Evolutionary conservation across 345 rosid species (phyloP).

Genomic region (Brassica carinata): DNA sequence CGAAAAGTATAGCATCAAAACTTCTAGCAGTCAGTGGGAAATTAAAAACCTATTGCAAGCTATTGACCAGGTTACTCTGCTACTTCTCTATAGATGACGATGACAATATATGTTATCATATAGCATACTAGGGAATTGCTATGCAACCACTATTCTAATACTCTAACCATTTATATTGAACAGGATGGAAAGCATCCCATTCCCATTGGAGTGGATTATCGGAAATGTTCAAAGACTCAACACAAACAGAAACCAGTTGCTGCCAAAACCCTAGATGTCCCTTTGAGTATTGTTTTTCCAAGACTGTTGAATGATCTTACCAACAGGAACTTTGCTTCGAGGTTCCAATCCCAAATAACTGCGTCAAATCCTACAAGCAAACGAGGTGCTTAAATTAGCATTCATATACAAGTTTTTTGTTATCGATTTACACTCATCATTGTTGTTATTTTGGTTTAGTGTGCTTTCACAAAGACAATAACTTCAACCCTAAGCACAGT

Average conservation of each 20-base stretch:
- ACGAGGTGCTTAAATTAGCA: neutral
- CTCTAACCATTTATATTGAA: too few relatives aligned
- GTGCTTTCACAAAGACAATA: neutral
- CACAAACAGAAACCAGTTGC: neutral
- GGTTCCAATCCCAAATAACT: neutral
- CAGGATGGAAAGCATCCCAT: neutral
- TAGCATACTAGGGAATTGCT: too few relatives aligned
- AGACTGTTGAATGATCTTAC: neutral
- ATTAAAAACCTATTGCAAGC: too few relatives aligned
- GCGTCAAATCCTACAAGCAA: neutral
- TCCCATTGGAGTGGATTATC: neutral
- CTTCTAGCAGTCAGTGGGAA: too few relatives aligned
- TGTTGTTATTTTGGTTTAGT: neutral
- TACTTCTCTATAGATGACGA: too few relatives aligned
- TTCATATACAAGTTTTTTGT: neutral
- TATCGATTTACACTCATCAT: neutral
- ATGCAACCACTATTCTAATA: too few relatives aligned
- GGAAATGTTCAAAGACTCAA: neutral
- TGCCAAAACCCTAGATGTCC: neutral
- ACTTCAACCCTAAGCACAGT: neutral
- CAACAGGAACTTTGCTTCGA: neutral
- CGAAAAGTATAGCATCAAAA: too few relatives aligned
- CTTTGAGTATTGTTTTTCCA: neutral
- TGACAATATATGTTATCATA: too few relatives aligned
- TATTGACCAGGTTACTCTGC: too few relatives aligned